phyloP scores from a whole-genome alignment of 78 protist genomes.

The Acrasis kona region DNA sequence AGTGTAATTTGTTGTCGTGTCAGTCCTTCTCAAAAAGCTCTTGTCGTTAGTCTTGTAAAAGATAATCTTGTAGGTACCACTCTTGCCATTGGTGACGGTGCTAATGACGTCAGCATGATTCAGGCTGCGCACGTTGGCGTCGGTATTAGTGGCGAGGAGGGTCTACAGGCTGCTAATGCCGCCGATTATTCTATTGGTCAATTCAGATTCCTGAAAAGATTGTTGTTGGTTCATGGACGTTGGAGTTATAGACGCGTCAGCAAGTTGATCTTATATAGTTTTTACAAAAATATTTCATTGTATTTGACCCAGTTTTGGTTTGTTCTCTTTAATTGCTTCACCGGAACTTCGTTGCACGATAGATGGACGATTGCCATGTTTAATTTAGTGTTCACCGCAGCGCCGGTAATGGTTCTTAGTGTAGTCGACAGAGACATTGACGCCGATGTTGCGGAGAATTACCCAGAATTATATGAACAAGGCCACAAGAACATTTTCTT shows the following conservation, averaged over 20 bases:
- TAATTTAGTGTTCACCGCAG: slow-evolving; percentile 56
- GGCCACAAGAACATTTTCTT: slow-evolving; percentile 21
- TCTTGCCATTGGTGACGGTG: slow-evolving; percentile 86
- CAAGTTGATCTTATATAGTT: slow-evolving; percentile 32
- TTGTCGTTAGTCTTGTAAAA: neutral
- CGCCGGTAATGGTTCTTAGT: slow-evolving; percentile 53
- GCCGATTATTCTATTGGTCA: slow-evolving; percentile 61
- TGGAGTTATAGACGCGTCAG: slow-evolving; percentile 28
- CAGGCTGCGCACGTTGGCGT: slow-evolving; percentile 69
- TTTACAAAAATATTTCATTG: slow-evolving; percentile 54
- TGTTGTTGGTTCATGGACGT: slow-evolving; percentile 66
- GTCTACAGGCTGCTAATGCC: slow-evolving; percentile 50
- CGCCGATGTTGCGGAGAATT: neutral
- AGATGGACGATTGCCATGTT: slow-evolving; percentile 22
- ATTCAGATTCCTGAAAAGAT: slow-evolving; percentile 50
- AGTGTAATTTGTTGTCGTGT: slow-evolving; percentile 6
- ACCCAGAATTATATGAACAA: slow-evolving; percentile 17
- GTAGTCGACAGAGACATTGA: slow-evolving; percentile 63
- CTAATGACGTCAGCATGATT: slow-evolving; percentile 77
- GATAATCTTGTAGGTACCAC: neutral
- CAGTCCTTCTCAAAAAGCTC: slow-evolving; percentile 12
- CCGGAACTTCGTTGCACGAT: slow-evolving; percentile 52
- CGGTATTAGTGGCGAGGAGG: slow-evolving; percentile 56
- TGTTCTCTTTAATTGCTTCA: neutral
- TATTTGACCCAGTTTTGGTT: slow-evolving; percentile 27